Evolutionary conservation across 352 stramenopile species (phyloP), one percentile per base, ranked within the genome.

Genomic region (Phytophthora chlamydospora): DNA sequence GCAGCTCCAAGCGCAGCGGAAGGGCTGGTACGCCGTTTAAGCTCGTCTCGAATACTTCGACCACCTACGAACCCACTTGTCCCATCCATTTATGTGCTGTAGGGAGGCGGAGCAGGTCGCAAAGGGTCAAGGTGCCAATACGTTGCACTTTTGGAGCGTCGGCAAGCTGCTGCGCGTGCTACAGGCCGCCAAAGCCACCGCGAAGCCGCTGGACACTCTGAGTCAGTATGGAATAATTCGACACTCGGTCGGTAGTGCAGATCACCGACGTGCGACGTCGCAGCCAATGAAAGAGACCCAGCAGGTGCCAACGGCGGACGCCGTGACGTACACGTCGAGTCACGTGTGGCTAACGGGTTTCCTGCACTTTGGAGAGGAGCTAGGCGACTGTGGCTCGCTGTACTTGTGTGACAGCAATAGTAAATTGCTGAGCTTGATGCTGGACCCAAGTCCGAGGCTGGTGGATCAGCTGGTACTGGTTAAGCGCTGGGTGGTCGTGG

Each of bases 401-500:
- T 38, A 73, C 14, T 50, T 90, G 24, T 71, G 69, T 52, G 83
- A 90, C 45, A 57, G 31, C 10, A 72, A 59, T 24, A 27, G 51
- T 4, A 53, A 29, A 4, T 33, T 90, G 1, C 58, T 56, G 14
- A 69, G 75, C 46, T 68, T 72, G 8, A 41, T 93, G 8, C n/a
- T 86, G 6, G 58, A 74, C 4, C 79, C 80, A 11, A 47, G 50
- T 29, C 55, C 71, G 3, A 45, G 68, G 41, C 21, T 73, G 6
- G 58, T 90, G 5, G 66, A 80, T 55, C 68, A 76, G 16, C 56
- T 88, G n/a, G 69, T 92, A 9, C 68, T 89, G 8, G 52, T 92
- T 1, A 86, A 89, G 47, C 39, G 29, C 7, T 91, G 84, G 81
- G 76, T 73, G n/a, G 54, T 83, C 13, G 68, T 92, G 16, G 52